A percentile compares a stretch with the other conserved stretches of the same genome.
Conservation (phyloP, 164 flowering plant genomes). For the Hamamelis virginiana region DNA sequence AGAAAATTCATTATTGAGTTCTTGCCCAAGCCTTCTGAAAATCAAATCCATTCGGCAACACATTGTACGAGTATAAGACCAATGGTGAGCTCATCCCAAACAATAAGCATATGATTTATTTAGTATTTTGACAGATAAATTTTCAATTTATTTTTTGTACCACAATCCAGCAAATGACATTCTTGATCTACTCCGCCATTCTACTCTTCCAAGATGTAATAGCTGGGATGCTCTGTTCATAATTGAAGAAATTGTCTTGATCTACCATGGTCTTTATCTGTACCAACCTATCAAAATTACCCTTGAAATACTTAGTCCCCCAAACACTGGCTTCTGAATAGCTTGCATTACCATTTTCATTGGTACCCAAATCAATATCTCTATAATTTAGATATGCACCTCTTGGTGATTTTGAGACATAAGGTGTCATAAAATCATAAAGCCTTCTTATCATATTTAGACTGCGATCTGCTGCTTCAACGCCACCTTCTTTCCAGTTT, state of each 20-base stretch:
- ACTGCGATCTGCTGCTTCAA: neutral
- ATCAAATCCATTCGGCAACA: too few species aligned
- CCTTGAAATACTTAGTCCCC: slow-evolving; percentile 19
- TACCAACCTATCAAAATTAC: slow-evolving; percentile 21
- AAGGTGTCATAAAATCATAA: slow-evolving; percentile 9
- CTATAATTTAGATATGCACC: slow-evolving; percentile 29
- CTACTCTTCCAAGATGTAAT: neutral
- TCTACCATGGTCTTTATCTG: slow-evolving; percentile 16
- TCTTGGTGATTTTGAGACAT: slow-evolving; percentile 19
- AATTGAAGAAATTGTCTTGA: slow-evolving; percentile 21
- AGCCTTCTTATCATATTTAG: neutral
- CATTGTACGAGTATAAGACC: too few species aligned
- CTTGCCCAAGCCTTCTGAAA: too few species aligned
- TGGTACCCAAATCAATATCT: slow-evolving; percentile 25
- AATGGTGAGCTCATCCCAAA: too few species aligned
- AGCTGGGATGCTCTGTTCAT: slow-evolving; percentile 26
- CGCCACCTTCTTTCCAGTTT: slow-evolving; percentile 5
- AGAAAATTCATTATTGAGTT: too few species aligned
- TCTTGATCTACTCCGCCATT: too few species aligned
- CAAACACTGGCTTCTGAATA: neutral
- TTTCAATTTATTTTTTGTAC: too few species aligned
- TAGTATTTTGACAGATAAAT: too few species aligned
- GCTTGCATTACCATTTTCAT: neutral
- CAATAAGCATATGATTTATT: too few species aligned
- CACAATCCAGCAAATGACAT: too few species aligned